A percentile compares a stretch with the other conserved stretches of the same genome.
Evolutionary conservation across 139 green algal species (phyloP).

Genomic region (Trebouxia sp.): DNA sequence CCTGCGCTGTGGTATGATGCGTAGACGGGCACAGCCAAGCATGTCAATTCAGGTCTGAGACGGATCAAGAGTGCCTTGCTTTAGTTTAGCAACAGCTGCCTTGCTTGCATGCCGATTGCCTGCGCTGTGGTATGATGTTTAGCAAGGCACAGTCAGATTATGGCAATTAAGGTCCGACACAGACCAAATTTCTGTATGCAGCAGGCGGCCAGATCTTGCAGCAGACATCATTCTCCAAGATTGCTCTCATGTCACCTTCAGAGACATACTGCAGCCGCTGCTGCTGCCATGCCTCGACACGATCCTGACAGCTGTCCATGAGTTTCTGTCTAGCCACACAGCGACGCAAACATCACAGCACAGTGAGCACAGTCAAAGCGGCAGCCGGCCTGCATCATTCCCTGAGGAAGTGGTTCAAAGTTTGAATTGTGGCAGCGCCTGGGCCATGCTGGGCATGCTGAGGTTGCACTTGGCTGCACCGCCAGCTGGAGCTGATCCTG

Average conservation of each 20-base stretch:
- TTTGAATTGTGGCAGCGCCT: constrained; percentile 53
- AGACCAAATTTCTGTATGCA: background rate
- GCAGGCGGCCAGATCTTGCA: background rate
- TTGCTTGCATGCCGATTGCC: too few relatives aligned
- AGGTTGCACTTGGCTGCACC: constrained; percentile 82
- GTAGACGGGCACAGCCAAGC: too few relatives aligned
- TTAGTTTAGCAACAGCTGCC: too few relatives aligned
- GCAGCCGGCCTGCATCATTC: background rate
- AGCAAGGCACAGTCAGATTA: too few relatives aligned
- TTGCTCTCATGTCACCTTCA: constrained; percentile 9
- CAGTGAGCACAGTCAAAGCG: too few relatives aligned
- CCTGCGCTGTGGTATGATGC: too few relatives aligned
- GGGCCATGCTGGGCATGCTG: constrained; percentile 76
- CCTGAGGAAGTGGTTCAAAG: background rate
- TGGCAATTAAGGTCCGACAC: background rate
- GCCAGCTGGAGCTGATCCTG: constrained; percentile 74
- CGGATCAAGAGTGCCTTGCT: too few relatives aligned
- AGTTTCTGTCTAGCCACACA: too few relatives aligned
- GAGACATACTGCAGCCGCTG: constrained; percentile 38
- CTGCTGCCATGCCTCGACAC: constrained; percentile 46
- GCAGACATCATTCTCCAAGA: background rate
- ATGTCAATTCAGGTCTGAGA: too few relatives aligned
- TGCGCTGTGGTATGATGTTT: too few relatives aligned
- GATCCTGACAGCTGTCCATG: background rate
- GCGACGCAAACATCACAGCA: too few relatives aligned